Conservation (phyloP, 495 filamentous ascomycete genomes). For the Thermochaetoides thermophila region DNA sequence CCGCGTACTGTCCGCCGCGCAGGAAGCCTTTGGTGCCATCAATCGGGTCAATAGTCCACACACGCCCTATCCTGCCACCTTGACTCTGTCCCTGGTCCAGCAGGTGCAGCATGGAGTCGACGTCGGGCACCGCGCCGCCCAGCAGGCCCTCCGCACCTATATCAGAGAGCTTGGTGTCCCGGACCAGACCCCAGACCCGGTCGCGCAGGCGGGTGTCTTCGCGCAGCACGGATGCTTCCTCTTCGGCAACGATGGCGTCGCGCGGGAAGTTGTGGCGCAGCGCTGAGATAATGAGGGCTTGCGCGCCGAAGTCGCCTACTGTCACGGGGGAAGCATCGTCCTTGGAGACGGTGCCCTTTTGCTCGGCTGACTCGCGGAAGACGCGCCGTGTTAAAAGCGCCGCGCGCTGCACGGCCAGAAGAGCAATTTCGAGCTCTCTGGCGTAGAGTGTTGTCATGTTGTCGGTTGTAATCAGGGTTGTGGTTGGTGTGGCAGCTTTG, state of each 20-base stretch:
- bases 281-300: slow-evolving; percentile 86
- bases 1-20: slow-evolving; percentile 92
- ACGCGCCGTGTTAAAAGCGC: slow-evolving; percentile 79
- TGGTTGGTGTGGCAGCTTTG: neutral
- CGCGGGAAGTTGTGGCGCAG: slow-evolving; percentile 77
- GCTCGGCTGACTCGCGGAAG: slow-evolving; percentile 77
- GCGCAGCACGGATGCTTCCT: slow-evolving; percentile 69
- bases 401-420: slow-evolving; percentile 85
- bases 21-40: slow-evolving; percentile 97
- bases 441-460: slow-evolving; percentile 37
- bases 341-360: slow-evolving; percentile 88
- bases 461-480: neutral
- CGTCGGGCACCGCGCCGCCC: slow-evolving; percentile 54
- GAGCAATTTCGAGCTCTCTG: slow-evolving; percentile 71
- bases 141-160: slow-evolving; percentile 41
- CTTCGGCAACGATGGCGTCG: slow-evolving; percentile 88
- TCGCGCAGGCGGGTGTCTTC: slow-evolving; percentile 47
- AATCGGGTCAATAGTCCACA: slow-evolving; percentile 96
- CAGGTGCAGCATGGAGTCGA: slow-evolving; percentile 65
- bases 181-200: slow-evolving; percentile 72
- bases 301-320: slow-evolving; percentile 93
- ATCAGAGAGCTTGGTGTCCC: slow-evolving; percentile 56
- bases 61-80: slow-evolving; percentile 66
- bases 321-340: slow-evolving; percentile 93
- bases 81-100: slow-evolving; percentile 72